Conservation (phyloP, 2,329 filamentous ascomycete species). For the Plenodomus tracheiphilus region DNA sequence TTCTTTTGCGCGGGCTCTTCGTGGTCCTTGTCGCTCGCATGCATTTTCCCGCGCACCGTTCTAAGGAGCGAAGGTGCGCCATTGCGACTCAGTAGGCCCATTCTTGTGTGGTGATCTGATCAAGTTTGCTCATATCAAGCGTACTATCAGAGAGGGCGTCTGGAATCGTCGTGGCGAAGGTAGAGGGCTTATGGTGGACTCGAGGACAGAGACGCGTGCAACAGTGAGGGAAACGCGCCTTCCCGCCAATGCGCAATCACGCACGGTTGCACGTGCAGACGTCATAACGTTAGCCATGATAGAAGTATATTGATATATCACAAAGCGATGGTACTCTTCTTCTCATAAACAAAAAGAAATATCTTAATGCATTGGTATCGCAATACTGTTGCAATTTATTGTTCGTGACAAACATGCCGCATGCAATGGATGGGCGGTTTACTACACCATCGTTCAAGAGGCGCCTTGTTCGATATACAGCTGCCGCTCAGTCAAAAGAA, state of each 20-base stretch:
- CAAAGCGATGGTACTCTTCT: too few species aligned
- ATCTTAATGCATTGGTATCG: too few species aligned
- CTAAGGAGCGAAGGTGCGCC: constrained; percentile 27
- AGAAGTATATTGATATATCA: too few species aligned
- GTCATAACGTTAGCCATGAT: background rate
- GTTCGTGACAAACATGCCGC: too few species aligned
- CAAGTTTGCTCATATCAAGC: background rate
- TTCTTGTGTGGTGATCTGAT: constrained; percentile 2
- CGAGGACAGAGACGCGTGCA: background rate
- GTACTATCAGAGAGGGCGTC: background rate
- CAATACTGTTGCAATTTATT: too few species aligned
- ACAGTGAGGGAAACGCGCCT: background rate
- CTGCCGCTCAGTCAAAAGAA: too few species aligned
- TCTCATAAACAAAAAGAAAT: too few species aligned
- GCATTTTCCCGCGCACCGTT: constrained; percentile 35
- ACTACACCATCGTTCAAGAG: too few species aligned
- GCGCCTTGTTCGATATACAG: too few species aligned
- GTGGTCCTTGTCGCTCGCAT: constrained; percentile 45
- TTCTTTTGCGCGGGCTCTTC: constrained; percentile 23
- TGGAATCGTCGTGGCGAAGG: background rate
- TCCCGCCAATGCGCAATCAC: background rate
- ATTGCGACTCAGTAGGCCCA: constrained; percentile 15
- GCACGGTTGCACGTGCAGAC: background rate
- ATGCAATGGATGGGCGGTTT: too few species aligned
- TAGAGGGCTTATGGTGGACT: background rate